phyloP scores from a whole-genome alignment of 352 stramenopile genomes.

The Globisporangium parvum region DNA sequence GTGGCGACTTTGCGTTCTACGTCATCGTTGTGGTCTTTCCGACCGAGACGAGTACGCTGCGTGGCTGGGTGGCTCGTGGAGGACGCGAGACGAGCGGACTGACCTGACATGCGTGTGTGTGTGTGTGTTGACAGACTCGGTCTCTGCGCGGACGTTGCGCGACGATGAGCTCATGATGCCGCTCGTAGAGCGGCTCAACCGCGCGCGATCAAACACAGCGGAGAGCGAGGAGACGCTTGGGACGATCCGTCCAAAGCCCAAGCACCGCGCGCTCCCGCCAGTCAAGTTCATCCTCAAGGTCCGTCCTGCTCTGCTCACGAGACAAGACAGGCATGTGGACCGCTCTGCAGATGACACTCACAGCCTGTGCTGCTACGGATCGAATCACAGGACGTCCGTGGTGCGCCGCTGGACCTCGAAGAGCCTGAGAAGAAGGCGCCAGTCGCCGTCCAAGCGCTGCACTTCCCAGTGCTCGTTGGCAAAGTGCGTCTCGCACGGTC shows the following conservation, averaged over 20 bases:
- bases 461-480: conserved; percentile 64
- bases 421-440: conserved; percentile 28
- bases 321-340: too few species aligned
- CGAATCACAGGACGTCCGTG: conserved; percentile 44
- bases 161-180: conserved; percentile 77
- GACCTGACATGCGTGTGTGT: background rate
- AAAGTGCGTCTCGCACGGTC: conserved; percentile 36
- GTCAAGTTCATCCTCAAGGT: conserved; percentile 86
- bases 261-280: conserved; percentile 50
- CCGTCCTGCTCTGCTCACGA: background rate
- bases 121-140: conserved; percentile 19
- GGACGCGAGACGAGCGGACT: too few species aligned
- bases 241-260: conserved; percentile 39
- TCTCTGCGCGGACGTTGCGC: conserved; percentile 65
- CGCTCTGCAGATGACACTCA: background rate
- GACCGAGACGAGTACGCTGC: conserved; percentile 27
- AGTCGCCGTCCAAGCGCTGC: conserved; percentile 39
- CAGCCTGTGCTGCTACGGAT: background rate
- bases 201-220: conserved; percentile 28
- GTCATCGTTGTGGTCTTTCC: conserved; percentile 79
- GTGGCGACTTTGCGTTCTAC: conserved; percentile 59
- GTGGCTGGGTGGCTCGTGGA: too few species aligned
- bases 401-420: conserved; percentile 64
- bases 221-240: conserved; percentile 48
- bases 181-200: conserved; percentile 64